Evolutionary conservation across 257 asterid genomes (phyloP).

Genomic region (Solanum piurae): DNA sequence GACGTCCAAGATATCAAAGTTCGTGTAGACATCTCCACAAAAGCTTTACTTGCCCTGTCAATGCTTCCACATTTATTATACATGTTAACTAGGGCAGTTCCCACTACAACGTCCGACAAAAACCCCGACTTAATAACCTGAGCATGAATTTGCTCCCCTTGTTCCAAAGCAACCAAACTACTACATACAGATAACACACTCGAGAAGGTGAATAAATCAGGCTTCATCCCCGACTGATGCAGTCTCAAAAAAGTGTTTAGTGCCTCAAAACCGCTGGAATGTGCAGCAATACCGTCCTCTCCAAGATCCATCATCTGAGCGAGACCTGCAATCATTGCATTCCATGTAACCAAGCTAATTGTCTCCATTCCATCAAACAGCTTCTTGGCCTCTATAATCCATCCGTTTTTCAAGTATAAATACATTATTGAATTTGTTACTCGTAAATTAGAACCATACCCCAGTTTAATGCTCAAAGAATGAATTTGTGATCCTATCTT

Average conservation of each 20-base stretch:
- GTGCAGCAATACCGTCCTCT: constrained; percentile 41
- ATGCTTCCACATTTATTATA: constrained; percentile 88
- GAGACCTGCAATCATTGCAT: constrained; percentile 84
- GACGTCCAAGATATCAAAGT: constrained; percentile 91
- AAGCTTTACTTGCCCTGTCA: constrained; percentile 58
- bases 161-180: constrained; percentile 63
- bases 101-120: constrained; percentile 68
- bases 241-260: constrained; percentile 51
- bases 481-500: constrained; percentile 68
- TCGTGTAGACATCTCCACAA: constrained; percentile 66
- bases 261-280: constrained; percentile 59
- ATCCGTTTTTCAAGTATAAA: constrained; percentile 64
- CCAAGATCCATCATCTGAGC: constrained; percentile 49
- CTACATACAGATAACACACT: constrained; percentile 65
- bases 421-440: constrained; percentile 67
- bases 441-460: constrained; percentile 38
- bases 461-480: constrained; percentile 51
- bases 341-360: constrained; percentile 65
- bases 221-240: constrained; percentile 50
- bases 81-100: constrained; percentile 85
- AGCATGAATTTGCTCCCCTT: constrained; percentile 92
- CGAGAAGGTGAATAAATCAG: constrained; percentile 74
- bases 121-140: constrained; percentile 60
- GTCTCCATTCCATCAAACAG: constrained; percentile 53
- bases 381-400: constrained; percentile 51